Base-by-base conservation (phyloP, 169 alveolate genomes). In the Plasmodium berghei region DNA sequence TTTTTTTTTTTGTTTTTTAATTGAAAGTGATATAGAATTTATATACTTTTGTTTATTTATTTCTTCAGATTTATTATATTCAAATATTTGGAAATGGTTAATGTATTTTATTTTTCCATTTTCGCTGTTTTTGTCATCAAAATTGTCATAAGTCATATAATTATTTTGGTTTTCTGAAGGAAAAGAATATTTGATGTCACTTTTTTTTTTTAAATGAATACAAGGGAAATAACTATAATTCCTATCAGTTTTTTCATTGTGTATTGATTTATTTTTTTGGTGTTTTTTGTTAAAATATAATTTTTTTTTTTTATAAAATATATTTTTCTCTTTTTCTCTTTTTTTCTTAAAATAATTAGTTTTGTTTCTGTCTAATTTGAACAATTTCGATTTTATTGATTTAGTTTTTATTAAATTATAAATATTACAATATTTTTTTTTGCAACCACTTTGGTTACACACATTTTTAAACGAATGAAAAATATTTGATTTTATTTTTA, bases 1-100 rank as follows among this genome's bases (percentile, higher is more conserved):
- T 54, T 66, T 80, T 22, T 69, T 6, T 45, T 48, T 46, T 80
- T 80, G 89, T 26, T 48, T 63, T 24, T 63, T 80, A 16, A 80
- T 40, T n/a, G 89, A 64, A 5, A 26, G 80, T 14, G 63, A 66
- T 24, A 80, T 66, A 40, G 34, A 55, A n/a, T 69, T 58, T 9
- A 66, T 45, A 59, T 80, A 66, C 5, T 63, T 56, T 16, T 80
- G 54, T 14, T 48, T 8, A 24, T 26, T 28, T 4, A 49, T 42
- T 42, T 63, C 63, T 16, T 73, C 73, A n/a, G 42, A 34, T 34
- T 34, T 34, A 34, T 34, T 34, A 34, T 34, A 34, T 34, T 34
- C 42, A 1, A 34, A 34, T 34, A 34, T 6, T 34, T 34, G 42
- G 42, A 34, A 34, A 34, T 34, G 42, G 42, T 34, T 5, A 34